Conservation (phyloP, 305 asterid species). For the Fraxinus paxiana region DNA sequence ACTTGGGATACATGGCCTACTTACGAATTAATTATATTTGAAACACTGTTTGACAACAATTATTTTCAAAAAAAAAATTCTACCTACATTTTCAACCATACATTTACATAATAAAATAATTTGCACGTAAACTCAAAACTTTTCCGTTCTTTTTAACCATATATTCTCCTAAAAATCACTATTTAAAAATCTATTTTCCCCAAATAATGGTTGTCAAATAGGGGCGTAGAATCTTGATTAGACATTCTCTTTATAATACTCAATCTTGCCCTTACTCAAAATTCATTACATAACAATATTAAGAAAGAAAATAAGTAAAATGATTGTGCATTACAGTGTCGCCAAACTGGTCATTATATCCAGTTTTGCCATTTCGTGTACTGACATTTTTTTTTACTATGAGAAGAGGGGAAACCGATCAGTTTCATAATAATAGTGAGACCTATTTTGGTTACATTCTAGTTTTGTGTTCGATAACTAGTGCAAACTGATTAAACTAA, state of each 20-base stretch:
- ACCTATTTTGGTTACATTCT: neutral
- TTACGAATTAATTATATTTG: neutral
- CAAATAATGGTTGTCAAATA: too few species aligned
- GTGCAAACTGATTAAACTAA: neutral
- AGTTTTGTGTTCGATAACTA: neutral
- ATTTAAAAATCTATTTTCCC: too few species aligned
- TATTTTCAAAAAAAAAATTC: too few species aligned
- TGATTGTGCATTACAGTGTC: neutral
- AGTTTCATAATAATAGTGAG: neutral
- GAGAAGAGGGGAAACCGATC: neutral
- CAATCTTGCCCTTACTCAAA: neutral
- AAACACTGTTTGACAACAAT: neutral
- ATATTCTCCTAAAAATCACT: too few species aligned
- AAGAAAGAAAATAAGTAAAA: neutral
- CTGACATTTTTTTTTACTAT: neutral
- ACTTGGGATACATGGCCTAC: neutral
- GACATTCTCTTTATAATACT: neutral
- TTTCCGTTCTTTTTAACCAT: too few species aligned
- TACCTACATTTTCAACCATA: too few species aligned
- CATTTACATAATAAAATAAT: too few species aligned
- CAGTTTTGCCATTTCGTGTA: neutral
- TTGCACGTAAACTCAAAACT: too few species aligned
- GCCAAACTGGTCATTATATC: neutral
- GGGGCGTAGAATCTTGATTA: neutral
- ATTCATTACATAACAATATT: too few species aligned